Evolutionary conservation across 2,329 filamentous ascomycete genomes (phyloP).

Genomic region (Fusarium staphyleae): DNA sequence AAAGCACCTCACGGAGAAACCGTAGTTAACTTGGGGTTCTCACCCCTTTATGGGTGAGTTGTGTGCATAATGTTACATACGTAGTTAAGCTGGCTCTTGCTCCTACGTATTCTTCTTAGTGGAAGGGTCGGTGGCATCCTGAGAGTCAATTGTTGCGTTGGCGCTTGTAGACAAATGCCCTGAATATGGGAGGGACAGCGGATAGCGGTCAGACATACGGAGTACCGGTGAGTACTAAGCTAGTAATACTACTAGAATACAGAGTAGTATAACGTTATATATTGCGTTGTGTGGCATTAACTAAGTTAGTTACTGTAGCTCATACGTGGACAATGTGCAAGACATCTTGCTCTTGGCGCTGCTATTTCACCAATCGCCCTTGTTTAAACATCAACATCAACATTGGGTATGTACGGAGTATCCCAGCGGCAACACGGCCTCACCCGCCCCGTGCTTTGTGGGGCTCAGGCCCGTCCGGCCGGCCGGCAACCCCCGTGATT

Average conservation of each 20-base stretch:
- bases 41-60: slow-evolving; percentile 1
- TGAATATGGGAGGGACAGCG: not conserved
- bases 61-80: no score
- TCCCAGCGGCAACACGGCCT: slow-evolving; percentile 28
- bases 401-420: no score
- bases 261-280: no score
- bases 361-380: not conserved
- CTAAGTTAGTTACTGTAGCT: no score
- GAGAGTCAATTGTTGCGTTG: slow-evolving; percentile 1
- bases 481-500: slow-evolving; percentile 39
- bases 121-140: not conserved
- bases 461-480: slow-evolving; percentile 18
- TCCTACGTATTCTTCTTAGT: no score
- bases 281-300: no score
- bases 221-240: no score
- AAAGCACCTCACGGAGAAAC: slow-evolving; percentile 39
- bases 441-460: slow-evolving; percentile 19
- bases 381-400: slow-evolving; percentile 12
- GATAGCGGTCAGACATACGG: no score
- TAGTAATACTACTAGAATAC: no score
- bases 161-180: no score
- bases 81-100: no score
- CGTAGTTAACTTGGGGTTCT: not conserved
- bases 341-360: not conserved
- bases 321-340: no score